phyloP scores from a whole-genome alignment of 1,139 yeast species.

The Nakaseomyces kungkrabaensis region DNA sequence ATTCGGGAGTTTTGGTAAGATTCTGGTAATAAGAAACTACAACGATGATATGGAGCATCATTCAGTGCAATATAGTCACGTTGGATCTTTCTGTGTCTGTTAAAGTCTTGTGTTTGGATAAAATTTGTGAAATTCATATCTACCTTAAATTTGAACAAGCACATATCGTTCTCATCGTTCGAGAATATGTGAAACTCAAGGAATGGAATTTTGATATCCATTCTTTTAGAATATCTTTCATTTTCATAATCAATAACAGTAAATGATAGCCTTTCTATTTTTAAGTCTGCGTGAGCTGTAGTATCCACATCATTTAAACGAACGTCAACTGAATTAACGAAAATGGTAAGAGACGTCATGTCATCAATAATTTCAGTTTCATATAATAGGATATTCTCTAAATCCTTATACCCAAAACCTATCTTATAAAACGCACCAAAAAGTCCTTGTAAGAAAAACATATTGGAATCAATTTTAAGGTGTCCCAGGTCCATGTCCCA shows the following conservation, averaged over 20 bases:
- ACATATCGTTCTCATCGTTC: slow-evolving; percentile 12
- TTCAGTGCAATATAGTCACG: slow-evolving; percentile 55
- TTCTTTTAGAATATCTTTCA: slow-evolving; percentile 47
- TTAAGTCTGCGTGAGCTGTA: slow-evolving; percentile 24
- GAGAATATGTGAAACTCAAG: slow-evolving; percentile 21
- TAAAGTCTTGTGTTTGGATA: slow-evolving; percentile 43
- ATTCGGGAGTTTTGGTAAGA: slow-evolving; percentile 34
- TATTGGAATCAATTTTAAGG: slow-evolving; percentile 44
- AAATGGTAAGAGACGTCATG: slow-evolving; percentile 44
- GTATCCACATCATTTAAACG: slow-evolving; percentile 28
- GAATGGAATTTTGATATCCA: slow-evolving; percentile 43
- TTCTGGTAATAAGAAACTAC: slow-evolving; percentile 56
- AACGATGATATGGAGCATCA: slow-evolving; percentile 78
- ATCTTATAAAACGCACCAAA: slow-evolving; percentile 38
- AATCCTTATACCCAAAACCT: slow-evolving; percentile 56
- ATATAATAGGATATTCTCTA: slow-evolving; percentile 60
- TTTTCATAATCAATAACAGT: slow-evolving; percentile 63
- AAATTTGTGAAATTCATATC: slow-evolving; percentile 53
- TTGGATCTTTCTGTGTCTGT: slow-evolving; percentile 42
- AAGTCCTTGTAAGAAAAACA: slow-evolving; percentile 41
- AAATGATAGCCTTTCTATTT: slow-evolving; percentile 36
- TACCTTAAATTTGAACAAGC: slow-evolving; percentile 37
- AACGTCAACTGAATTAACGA: slow-evolving; percentile 25
- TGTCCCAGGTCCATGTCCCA: slow-evolving; percentile 76
- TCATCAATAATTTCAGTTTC: slow-evolving; percentile 54